Percentiles rank a stretch among this genome's conserved stretches.
Conservation (phyloP, 768 basidiomycete genomes). For the Xerocomus potaroensis region DNA sequence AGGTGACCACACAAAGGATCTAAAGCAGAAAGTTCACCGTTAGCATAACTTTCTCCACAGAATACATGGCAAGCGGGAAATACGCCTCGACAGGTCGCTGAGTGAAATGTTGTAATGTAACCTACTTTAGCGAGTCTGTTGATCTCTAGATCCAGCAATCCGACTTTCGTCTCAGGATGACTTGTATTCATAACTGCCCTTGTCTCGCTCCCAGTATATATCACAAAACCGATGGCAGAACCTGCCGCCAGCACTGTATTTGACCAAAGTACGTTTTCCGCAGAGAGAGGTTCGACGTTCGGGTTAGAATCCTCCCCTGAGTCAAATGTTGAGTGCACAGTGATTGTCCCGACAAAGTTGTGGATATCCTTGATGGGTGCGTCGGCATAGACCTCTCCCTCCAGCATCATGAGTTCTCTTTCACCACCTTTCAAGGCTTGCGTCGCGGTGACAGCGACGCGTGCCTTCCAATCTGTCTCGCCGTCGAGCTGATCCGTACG, state of each 20-base stretch:
- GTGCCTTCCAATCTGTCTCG: slow-evolving; percentile 98
- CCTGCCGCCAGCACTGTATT: slow-evolving; percentile 98
- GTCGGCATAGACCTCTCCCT: slow-evolving; percentile 94
- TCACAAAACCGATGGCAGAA: slow-evolving; percentile 84
- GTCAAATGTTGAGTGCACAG: slow-evolving; percentile 46
- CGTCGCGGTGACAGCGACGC: slow-evolving; percentile 62
- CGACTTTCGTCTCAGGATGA: slow-evolving; percentile 93
- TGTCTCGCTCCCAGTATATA: slow-evolving; percentile 94
- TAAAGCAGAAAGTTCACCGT: slow-evolving; percentile 26
- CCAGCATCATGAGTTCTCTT: slow-evolving; percentile 49
- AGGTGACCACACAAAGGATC: slow-evolving; percentile 94
- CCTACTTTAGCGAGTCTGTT: slow-evolving; percentile 90
- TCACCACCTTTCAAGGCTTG: slow-evolving; percentile 36
- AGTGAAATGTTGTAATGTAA: neutral
- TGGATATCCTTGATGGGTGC: slow-evolving; percentile 97
- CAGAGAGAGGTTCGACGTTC: slow-evolving; percentile 80
- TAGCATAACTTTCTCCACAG: neutral
- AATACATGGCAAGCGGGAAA: neutral
- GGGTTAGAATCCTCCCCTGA: slow-evolving; percentile 28
- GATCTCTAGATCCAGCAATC: slow-evolving; percentile 89
- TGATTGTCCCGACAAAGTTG: slow-evolving; percentile 90
- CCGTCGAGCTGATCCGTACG: slow-evolving; percentile 98
- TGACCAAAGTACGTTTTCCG: slow-evolving; percentile 94
- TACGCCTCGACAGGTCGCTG: neutral
- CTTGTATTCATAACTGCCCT: slow-evolving; percentile 99